Percentiles rank a stretch among this genome's conserved stretches.
Conservation (phyloP, 2,329 filamentous ascomycete species). For the Paecilomyces sp. region DNA sequence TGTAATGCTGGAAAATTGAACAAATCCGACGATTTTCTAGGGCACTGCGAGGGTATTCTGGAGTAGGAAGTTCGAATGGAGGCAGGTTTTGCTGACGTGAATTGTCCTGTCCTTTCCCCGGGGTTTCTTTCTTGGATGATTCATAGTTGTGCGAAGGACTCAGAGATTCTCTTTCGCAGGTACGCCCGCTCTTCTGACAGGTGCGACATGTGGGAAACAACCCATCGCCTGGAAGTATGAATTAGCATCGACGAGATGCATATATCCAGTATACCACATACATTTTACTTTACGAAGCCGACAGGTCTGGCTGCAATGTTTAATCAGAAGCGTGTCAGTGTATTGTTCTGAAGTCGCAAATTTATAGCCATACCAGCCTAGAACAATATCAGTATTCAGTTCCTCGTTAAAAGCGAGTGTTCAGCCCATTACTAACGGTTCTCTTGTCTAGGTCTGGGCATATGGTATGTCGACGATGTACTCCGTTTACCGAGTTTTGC, state of each 20-base stretch:
- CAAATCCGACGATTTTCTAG: conserved; percentile 5
- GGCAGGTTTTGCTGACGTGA: background rate
- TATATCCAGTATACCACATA: background rate
- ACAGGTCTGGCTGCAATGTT: conserved; percentile 2
- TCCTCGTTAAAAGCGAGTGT: background rate
- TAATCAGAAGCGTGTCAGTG: background rate
- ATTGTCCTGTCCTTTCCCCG: background rate
- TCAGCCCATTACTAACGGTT: background rate
- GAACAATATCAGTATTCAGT: background rate
- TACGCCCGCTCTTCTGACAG: conserved; percentile 1
- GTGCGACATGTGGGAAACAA: background rate
- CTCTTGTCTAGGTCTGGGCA: background rate
- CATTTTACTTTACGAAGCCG: conserved; percentile 4
- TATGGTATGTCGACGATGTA: background rate
- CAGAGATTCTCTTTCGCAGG: background rate
- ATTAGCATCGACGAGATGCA: background rate
- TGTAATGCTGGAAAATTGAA: conserved; percentile 35
- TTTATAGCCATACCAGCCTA: background rate
- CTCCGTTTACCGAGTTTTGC: background rate
- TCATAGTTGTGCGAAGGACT: background rate
- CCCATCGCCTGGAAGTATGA: background rate
- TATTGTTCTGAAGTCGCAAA: background rate
- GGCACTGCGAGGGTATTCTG: background rate
- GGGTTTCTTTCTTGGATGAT: no score
- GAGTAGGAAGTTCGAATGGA: background rate